Evolutionary conservation across 2,329 filamentous ascomycete genomes (phyloP).

Genomic region (Cladorrhinum sp.): DNA sequence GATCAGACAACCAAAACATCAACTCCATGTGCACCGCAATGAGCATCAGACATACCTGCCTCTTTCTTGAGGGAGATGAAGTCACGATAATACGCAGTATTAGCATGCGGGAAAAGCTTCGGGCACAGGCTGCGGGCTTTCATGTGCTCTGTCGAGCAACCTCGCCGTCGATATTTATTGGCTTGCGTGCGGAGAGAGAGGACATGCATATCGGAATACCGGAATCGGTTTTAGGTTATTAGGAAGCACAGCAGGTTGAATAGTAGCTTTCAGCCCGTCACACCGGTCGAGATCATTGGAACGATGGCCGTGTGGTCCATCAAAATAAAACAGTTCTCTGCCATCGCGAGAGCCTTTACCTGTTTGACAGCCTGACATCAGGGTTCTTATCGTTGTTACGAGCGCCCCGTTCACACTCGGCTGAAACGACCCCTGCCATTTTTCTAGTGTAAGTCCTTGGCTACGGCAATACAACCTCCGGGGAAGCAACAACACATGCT

Average conservation of each 20-base stretch:
- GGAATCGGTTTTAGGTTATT: neutral
- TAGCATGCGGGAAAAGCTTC: neutral
- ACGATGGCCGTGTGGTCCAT: constrained; percentile 1
- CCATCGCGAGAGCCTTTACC: neutral
- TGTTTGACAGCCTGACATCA: neutral
- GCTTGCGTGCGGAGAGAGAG: too few species aligned
- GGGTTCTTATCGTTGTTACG: neutral
- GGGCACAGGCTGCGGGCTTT: neutral
- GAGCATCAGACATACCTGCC: neutral
- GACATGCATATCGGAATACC: neutral
- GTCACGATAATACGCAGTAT: neutral
- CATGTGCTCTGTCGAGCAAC: neutral
- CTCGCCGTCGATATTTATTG: neutral
- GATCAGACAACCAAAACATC: neutral
- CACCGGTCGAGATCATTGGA: constrained; percentile 4
- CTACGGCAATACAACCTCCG: neutral
- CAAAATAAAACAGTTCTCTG: neutral
- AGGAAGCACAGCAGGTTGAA: constrained; percentile 3
- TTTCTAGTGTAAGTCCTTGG: neutral
- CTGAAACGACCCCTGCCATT: neutral
- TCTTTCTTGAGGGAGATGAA: neutral
- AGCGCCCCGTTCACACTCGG: neutral
- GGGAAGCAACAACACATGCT: neutral
- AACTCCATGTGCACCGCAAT: neutral
- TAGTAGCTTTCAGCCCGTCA: neutral